Conservation (phyloP, 345 rosid genomes). For the Streptanthus diversifolius region DNA sequence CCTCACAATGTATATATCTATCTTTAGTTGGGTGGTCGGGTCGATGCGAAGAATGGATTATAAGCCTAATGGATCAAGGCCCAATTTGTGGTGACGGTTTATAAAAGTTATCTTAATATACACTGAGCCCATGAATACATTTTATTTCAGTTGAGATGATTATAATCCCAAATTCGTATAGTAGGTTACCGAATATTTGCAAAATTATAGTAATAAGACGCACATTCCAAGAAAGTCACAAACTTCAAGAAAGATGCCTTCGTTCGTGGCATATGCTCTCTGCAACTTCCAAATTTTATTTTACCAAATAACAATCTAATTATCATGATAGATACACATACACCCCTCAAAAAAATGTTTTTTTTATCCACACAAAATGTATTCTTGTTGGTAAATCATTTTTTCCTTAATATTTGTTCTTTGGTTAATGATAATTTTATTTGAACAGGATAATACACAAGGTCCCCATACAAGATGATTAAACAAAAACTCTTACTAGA, state of each 20-base stretch:
- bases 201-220: not conserved
- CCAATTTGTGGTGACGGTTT: not conserved
- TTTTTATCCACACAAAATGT: no score
- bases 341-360: no score
- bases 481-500: no score
- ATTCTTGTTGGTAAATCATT: no score
- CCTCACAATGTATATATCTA: not conserved
- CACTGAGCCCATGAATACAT: not conserved
- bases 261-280: conserved; percentile 31
- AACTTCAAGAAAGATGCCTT: conserved; percentile 37
- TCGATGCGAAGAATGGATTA: not conserved
- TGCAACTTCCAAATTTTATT: not conserved
- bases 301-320: not conserved
- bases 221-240: conserved; percentile 13
- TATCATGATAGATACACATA: not conserved
- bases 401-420: no score
- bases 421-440: no score
- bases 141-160: not conserved
- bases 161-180: not conserved
- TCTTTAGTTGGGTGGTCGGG: not conserved
- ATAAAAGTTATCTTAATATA: not conserved
- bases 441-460: not conserved
- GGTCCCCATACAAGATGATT: no score
- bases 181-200: not conserved
- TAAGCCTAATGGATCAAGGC: conserved; percentile 3